Conservation (phyloP, 1,284 basidiomycete genomes). For the Ganoderma meredithae region DNA sequence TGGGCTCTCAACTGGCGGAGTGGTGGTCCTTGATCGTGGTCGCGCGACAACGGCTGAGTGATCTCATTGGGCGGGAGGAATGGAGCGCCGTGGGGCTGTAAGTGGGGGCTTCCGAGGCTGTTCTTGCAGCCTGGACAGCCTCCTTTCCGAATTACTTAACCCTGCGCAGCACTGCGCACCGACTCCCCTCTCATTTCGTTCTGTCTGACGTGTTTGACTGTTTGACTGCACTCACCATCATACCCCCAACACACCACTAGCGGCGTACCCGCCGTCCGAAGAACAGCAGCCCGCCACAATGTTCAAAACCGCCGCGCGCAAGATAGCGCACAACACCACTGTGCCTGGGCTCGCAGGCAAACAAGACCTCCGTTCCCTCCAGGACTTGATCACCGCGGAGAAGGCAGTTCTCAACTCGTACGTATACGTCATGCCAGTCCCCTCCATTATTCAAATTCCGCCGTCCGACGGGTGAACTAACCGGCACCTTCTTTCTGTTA, state of each 20-base stretch:
- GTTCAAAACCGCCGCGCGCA: conserved; percentile 79
- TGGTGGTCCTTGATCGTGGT: not conserved
- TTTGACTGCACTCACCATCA: not conserved
- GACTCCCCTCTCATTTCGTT: not conserved
- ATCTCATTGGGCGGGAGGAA: not conserved
- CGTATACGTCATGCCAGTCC: conserved; percentile 55
- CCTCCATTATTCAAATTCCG: conserved; percentile 7
- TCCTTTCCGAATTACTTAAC: conserved; percentile 1
- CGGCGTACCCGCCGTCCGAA: not conserved
- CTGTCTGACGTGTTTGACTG: conserved; percentile 1
- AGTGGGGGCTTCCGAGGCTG: not conserved
- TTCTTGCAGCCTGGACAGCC: not conserved
- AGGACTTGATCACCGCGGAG: conserved; percentile 90
- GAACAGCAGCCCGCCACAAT: conserved; percentile 45
- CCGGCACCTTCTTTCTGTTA: not conserved
- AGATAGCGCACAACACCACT: conserved; percentile 87
- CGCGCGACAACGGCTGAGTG: not conserved
- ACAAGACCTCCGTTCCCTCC: conserved; percentile 82
- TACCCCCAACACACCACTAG: not conserved
- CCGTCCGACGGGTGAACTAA: conserved; percentile 1
- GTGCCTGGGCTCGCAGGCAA: conserved; percentile 81
- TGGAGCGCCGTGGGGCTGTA: not conserved
- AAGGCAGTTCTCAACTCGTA: conserved; percentile 83
- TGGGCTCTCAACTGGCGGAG: too few relatives aligned
- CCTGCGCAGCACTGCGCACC: conserved; percentile 1